Conservation (phyloP, 148 eudicot species). For the Rhododendron henanense region DNA sequence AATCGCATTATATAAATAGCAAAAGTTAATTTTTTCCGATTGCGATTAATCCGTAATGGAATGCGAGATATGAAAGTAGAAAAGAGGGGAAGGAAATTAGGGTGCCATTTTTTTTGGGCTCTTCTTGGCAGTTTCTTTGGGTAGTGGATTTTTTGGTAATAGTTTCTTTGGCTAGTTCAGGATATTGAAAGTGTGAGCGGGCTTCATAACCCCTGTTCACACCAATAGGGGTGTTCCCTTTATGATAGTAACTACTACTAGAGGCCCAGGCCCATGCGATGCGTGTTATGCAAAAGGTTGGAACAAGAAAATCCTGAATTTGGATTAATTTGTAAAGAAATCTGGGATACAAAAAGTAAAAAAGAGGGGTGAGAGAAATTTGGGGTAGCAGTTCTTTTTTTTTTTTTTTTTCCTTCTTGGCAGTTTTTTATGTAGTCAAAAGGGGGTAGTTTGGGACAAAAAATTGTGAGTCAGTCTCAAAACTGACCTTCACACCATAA, state of each 20-base stretch:
- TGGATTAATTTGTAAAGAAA: background rate
- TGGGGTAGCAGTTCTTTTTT: background rate
- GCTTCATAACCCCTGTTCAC: background rate
- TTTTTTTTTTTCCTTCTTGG: background rate
- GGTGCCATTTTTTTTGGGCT: background rate
- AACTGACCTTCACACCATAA: background rate
- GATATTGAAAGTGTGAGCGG: background rate
- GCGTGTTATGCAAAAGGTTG: background rate
- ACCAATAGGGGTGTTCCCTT: background rate
- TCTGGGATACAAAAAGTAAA: background rate
- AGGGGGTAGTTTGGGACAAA: background rate
- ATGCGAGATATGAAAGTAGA: background rate
- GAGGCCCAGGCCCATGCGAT: background rate
- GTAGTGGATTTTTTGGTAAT: background rate
- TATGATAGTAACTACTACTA: background rate
- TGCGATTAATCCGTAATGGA: background rate
- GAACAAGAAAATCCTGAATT: background rate
- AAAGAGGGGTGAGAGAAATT: background rate
- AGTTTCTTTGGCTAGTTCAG: background rate
- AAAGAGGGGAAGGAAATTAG: background rate
- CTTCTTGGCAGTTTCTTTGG: background rate
- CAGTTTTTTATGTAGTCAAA: background rate
- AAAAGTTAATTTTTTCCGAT: background rate
- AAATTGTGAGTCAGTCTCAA: background rate
- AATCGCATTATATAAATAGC: background rate